Base-by-base conservation (phyloP, 805 yeast genomes). In the Nakazawaea populi region DNA sequence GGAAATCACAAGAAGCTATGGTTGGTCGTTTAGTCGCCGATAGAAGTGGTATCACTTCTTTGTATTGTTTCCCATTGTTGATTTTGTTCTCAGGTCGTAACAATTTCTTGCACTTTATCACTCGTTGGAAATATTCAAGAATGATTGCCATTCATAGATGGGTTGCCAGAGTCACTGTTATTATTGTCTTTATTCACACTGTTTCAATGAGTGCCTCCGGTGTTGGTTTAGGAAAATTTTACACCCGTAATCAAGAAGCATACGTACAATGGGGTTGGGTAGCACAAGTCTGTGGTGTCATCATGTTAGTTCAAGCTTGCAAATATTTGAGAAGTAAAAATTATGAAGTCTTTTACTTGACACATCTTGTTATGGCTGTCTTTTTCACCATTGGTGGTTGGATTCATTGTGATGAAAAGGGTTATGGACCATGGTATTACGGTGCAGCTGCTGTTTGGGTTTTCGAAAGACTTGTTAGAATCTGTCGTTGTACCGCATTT, bases 21-120 rank as follows among this genome's bases (percentile, higher is more conserved):
- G 46, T 54, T n/a, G 52, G 64, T 4, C 60, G 71, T 57, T 73
- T 71, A 48, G 53, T 64, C 47, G 80, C 76, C 32, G 80, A 80
- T 56, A 69, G 88, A 58, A 58, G 82, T 1, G 86, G 82, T 2
- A 72, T 82, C 34, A 60, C 80, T 42, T 62, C 73, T 1, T 70
- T 74, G n/a, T 63, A 74, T 65, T 65, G 70, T 54, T 44, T 74
- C 43, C 88, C 89, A 3, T 60, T 80, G 40, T 55, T 82, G 45
- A 68, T 80, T 31, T 63, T 82, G 46, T 80, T 83, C 60, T 82
- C 87, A 2, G 80, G 85, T 42, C 67, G 87, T 57, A 83, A 83
- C 63, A 83, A 83, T 58, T 62, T 83, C 47, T 62, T 83, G 51
- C 80, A 76, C 52, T 77, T 80, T 78, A 24, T 78, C n/a, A 79